Percentiles rank a stretch among this genome's conserved stretches.
phyloP scores from a whole-genome alignment of 805 yeast species.

The Metschnikowia henanensis region DNA sequence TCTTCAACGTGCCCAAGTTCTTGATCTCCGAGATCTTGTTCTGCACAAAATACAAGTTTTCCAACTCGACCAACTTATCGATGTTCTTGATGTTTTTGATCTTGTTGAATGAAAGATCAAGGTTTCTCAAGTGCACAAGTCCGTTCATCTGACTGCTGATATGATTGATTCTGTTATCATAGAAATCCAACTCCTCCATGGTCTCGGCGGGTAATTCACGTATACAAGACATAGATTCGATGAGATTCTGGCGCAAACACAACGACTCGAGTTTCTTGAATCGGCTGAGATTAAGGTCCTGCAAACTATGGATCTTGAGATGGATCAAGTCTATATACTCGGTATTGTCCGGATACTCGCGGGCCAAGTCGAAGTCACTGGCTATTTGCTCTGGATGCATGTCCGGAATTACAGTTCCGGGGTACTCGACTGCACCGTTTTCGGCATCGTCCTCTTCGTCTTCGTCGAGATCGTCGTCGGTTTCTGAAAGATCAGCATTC shows the following conservation, averaged over 20 bases:
- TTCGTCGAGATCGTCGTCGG: slow-evolving; percentile 28
- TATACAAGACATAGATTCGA: slow-evolving; percentile 59
- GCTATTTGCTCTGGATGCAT: slow-evolving; percentile 53
- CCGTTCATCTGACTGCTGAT: slow-evolving; percentile 70
- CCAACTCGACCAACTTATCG: slow-evolving; percentile 58
- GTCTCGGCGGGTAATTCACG: slow-evolving; percentile 61
- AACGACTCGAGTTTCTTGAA: slow-evolving; percentile 58
- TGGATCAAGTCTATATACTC: slow-evolving; percentile 68
- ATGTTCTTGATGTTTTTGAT: slow-evolving; percentile 83
- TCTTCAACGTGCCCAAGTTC: slow-evolving; percentile 55
- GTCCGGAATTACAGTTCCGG: slow-evolving; percentile 47
- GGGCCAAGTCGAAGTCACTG: slow-evolving; percentile 67
- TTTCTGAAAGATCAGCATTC: slow-evolving; percentile 14
- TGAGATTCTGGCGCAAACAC: slow-evolving; percentile 80
- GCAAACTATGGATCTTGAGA: slow-evolving; percentile 62
- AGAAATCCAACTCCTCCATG: slow-evolving; percentile 79
- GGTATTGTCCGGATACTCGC: slow-evolving; percentile 54
- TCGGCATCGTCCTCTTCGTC: slow-evolving; percentile 26
- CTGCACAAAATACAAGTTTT: slow-evolving; percentile 82
- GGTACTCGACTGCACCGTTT: slow-evolving; percentile 41
- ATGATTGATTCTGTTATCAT: slow-evolving; percentile 89
- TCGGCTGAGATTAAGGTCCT: slow-evolving; percentile 56
- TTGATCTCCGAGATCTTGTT: slow-evolving; percentile 77
- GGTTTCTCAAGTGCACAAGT: slow-evolving; percentile 51
- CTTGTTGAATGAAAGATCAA: slow-evolving; percentile 90